Percentiles rank a stretch among this genome's conserved stretches.
Conservation (phyloP, 2,329 filamentous ascomycete genomes). For the Xylariaceae sp. region DNA sequence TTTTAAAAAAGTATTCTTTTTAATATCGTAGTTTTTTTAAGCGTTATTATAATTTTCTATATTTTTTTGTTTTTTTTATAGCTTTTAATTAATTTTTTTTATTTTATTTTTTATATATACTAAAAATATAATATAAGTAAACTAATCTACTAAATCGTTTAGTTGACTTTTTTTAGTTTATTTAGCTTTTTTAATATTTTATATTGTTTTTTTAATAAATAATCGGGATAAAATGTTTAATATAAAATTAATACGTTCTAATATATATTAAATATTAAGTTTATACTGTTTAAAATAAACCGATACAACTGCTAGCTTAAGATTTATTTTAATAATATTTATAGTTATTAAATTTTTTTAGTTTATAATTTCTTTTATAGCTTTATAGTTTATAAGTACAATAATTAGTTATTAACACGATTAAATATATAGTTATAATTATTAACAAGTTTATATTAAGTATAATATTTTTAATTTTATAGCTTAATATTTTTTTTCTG, state of each 20-base stretch:
- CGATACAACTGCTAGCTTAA: too few relatives aligned
- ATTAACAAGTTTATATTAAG: not conserved
- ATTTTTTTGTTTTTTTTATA: not conserved
- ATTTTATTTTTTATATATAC: not conserved
- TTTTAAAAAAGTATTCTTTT: not conserved
- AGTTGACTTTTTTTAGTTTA: not conserved
- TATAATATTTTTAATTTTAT: not conserved
- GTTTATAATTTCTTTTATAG: not conserved
- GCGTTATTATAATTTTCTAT: not conserved
- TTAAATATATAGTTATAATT: not conserved
- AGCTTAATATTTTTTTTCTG: not conserved
- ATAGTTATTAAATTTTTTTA: not conserved
- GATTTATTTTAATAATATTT: not conserved
- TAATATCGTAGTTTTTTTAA: not conserved
- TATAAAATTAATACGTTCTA: not conserved
- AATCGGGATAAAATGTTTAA: not conserved
- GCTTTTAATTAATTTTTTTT: not conserved
- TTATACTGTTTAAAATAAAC: too few relatives aligned
- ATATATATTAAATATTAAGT: not conserved
- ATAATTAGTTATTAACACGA: not conserved
- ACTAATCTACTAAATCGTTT: not conserved
- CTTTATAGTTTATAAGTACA: not conserved
- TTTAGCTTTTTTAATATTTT: not conserved
- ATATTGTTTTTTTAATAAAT: not conserved
- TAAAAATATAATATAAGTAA: not conserved